Base-by-base conservation (phyloP, 805 yeast genomes). In the Kodamaea kakaduensis region DNA sequence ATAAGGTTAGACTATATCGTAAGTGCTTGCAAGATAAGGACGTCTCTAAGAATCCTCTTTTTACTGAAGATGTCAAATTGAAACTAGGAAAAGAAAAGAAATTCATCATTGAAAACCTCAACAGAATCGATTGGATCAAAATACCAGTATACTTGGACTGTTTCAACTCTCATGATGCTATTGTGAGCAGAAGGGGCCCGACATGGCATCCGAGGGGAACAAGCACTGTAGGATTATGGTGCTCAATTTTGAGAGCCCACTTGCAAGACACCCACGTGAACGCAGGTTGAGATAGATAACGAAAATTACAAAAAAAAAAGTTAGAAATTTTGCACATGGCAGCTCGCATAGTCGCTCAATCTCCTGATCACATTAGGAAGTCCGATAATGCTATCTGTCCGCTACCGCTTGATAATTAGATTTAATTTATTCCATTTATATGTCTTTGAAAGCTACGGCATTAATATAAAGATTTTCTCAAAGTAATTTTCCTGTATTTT, bases 81-180 rank as follows among this genome's bases (percentile, higher is more conserved):
- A 60, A 69, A 5, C 43, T 73, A 37, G 67, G 60, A 38, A 38
- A 54, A 1, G 60, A 62, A 9, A 53, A 77, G 41, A 39, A 37
- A 25, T 46, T 46, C 10, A 79, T 81, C 24, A 53, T 75, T 21
- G 52, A 66, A 2, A 73, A 75, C 43, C 63, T 89, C 51, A 84
- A 85, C 55, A 47, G 56, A 14, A 54, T 90, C 16, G 67, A 71
- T 3, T 89, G 96, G 96, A 64, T 75, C 32, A 86, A 89, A 52
- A 71, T 84, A 27, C 84, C 93, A 0, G 80, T 82, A 2, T 77
- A 75, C 45, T 67, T 89, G 31, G 80, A 78, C 43, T 71, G 81
- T 12, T 65, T 82, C 50, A 87, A 88, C 55, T 79, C 97, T 0
- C 97, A 89, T 52, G 95, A 84, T 40, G 84, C 84, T 3, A 84